phyloP scores from a whole-genome alignment of 305 asterid genomes.

The Rubia tinctorum region DNA sequence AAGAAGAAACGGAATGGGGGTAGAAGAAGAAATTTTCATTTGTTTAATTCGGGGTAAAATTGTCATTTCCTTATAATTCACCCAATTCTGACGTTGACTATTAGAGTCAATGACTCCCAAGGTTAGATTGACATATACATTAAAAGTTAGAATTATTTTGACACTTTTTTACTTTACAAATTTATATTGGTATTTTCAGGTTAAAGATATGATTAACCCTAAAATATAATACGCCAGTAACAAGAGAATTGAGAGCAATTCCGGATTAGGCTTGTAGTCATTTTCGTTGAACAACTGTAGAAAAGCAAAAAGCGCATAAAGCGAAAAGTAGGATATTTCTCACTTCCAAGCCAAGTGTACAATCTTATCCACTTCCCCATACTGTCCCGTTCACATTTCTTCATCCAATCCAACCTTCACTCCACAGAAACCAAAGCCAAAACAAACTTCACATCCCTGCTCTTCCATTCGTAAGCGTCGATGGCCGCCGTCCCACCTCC shows the following conservation, averaged over 20 bases:
- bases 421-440: too few relatives aligned
- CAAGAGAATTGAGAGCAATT: slow-evolving; percentile 10
- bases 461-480: neutral
- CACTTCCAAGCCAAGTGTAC: slow-evolving; percentile 42
- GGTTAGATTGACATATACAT: too few relatives aligned
- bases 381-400: neutral
- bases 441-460: neutral
- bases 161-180: too few relatives aligned
- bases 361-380: slow-evolving; percentile 40
- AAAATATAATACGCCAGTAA: slow-evolving; percentile 1
- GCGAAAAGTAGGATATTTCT: neutral
- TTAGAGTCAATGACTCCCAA: too few relatives aligned
- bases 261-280: slow-evolving; percentile 10
- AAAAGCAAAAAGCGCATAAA: slow-evolving; percentile 10
- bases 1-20: too few relatives aligned
- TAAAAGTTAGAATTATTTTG: too few relatives aligned
- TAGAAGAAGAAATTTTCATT: too few relatives aligned
- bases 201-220: too few relatives aligned
- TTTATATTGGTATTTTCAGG: too few relatives aligned
- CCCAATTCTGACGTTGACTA: too few relatives aligned
- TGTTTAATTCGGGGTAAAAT: too few relatives aligned
- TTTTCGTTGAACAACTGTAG: slow-evolving; percentile 16
- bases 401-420: neutral
- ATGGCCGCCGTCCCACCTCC: slow-evolving; percentile 24
- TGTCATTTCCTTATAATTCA: too few relatives aligned